These are phyloP conservation scores for Verticillium nubilum DNA, from an alignment of 2,329 filamentous ascomycete species.

Conservation along the genomic window DNA sequence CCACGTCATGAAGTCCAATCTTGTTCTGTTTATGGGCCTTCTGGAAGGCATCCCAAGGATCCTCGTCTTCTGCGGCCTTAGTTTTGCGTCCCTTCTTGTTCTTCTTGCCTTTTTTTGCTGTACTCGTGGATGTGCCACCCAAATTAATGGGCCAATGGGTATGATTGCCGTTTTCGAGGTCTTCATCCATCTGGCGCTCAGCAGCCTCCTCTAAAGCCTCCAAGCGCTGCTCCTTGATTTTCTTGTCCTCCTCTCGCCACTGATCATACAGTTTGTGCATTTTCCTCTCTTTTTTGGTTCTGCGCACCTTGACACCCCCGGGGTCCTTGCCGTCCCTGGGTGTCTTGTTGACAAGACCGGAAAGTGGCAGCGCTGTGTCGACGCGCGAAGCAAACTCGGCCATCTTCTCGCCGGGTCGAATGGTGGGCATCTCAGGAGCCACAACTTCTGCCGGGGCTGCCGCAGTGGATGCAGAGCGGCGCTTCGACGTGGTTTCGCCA, in stretches of 20 bases:
- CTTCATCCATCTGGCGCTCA: constrained; percentile 56
- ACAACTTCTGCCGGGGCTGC: constrained; percentile 15
- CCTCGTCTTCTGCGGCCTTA: constrained; percentile 43
- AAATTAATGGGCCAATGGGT: constrained; percentile 16
- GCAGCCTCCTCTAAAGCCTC: constrained; percentile 62
- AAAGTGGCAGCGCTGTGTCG: constrained; percentile 74
- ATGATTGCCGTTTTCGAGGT: constrained; percentile 42
- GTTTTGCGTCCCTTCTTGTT: constrained; percentile 38
- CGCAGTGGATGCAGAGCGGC: constrained; percentile 17
- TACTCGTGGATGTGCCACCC: constrained; percentile 32
- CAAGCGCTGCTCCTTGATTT: constrained; percentile 57
- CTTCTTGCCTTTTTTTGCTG: constrained; percentile 34
- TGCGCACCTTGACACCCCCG: constrained; percentile 58
- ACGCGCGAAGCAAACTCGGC: constrained; percentile 79
- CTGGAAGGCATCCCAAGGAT: constrained; percentile 74
- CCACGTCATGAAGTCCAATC: constrained; percentile 53
- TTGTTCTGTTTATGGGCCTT: constrained; percentile 55
- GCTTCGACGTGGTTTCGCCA: constrained; percentile 39
- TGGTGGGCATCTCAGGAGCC: constrained; percentile 50
- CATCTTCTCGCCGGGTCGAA: constrained; percentile 77
- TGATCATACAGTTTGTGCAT: constrained; percentile 78
- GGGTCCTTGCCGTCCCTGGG: constrained; percentile 57
- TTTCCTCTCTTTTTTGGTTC: constrained; percentile 79
- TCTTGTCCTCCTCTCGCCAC: constrained; percentile 63
- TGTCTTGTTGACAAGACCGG: constrained; percentile 61